Base-by-base conservation (phyloP, 1,284 basidiomycete genomes). In the Xanthoconium separans region DNA sequence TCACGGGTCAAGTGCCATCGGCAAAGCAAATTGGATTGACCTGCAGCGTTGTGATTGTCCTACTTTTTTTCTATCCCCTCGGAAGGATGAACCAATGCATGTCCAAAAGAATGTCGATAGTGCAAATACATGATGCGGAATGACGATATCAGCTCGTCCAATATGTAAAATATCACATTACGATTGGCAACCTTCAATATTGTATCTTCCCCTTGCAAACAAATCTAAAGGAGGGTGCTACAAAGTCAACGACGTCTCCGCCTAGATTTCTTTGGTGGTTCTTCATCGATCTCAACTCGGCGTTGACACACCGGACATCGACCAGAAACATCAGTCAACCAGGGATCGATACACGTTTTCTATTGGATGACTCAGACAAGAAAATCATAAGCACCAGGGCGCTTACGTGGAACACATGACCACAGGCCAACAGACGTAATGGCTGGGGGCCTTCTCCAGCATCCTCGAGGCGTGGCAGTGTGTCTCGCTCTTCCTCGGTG, bases 331-430 rank as follows among this genome's bases (percentile, higher is more conserved):
- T 87, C 85, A 8, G 73, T 83, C 52, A 91, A 69, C 88, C 88
- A 91, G 15, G 88, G 88, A 64, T 91, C 88, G 36, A 91, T 66
- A 66, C 88, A 91, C 24, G 84, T 83, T 87, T 88, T 82, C 88
- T 91, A 63, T 29, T 36, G 12, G 34, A 44, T 37, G 29, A 13
- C 52, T 61, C 51, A 59, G 47, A 47, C 47, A 13, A 18, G 49
- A 48, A 37, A 18, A 37, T 10, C 31, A 33, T 30, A n/a, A 55
- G 30, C 1, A 18, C 27, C 31, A 31, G 20, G 33, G 16, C 11
- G 75, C 87, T 68, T 58, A 92, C 89, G 72, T 92, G 90, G 72
- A 91, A 92, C 48, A 87, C 89, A 73, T 92, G 89, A 6, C 87
- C 87, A 62, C 89, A 92, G 6, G 74, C 74, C 44, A 92, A 70